Conservation (phyloP, 495 filamentous ascomycete genomes). For the Annulohypoxylon nitens region DNA sequence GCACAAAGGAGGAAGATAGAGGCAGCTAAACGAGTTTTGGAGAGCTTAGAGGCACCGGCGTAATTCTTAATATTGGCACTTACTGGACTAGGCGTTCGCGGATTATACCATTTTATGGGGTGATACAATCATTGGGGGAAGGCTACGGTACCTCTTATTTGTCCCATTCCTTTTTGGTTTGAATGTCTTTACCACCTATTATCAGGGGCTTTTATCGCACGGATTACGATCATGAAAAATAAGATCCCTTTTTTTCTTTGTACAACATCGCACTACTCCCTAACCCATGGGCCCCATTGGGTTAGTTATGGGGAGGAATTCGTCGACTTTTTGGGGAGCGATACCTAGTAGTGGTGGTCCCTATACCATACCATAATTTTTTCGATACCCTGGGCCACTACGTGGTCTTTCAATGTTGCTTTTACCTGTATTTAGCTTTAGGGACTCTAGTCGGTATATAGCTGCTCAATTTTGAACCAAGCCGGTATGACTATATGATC, state of each 20-base stretch:
- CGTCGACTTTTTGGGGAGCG: neutral
- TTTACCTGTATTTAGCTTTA: conserved; percentile 35
- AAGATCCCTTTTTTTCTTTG: conserved; percentile 12
- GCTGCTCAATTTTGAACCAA: neutral
- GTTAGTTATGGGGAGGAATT: neutral
- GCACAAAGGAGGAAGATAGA: conserved; percentile 78
- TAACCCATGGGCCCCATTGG: conserved; percentile 11
- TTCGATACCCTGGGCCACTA: conserved; percentile 44
- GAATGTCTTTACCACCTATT: conserved; percentile 22
- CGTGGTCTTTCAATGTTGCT: conserved; percentile 16
- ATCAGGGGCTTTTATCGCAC: conserved; percentile 12
- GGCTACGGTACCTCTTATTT: conserved; percentile 14
- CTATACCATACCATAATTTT: conserved; percentile 32
- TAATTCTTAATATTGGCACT: conserved; percentile 36
- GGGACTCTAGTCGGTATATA: conserved; percentile 29
- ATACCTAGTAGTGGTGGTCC: conserved; percentile 2
- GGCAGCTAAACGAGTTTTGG: conserved; percentile 76
- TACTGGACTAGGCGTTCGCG: conserved; percentile 35
- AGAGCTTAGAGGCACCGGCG: conserved; percentile 63
- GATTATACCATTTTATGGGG: conserved; percentile 45
- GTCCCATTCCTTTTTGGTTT: conserved; percentile 5
- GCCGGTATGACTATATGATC: neutral
- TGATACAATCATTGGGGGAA: conserved; percentile 19
- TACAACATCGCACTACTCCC: conserved; percentile 4
- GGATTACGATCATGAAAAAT: conserved; percentile 46